phyloP scores from a whole-genome alignment of 73 alveolate genomes.

The Tetrahymena thermophila region DNA sequence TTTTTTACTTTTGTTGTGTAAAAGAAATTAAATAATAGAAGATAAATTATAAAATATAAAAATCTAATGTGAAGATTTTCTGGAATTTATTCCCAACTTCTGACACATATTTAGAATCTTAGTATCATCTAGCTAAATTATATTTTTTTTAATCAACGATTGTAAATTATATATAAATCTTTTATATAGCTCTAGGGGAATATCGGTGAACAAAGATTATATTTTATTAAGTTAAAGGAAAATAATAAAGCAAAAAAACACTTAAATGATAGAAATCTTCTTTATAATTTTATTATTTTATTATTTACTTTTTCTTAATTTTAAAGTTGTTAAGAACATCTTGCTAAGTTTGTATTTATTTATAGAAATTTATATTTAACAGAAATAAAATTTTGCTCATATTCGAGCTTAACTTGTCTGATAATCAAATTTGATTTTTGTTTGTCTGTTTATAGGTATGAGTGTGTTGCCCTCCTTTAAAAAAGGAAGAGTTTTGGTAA shows the following conservation, averaged over 20 bases:
- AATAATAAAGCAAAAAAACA: too few species aligned
- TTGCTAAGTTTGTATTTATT: too few species aligned
- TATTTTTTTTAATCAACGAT: too few species aligned
- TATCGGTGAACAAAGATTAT: neutral
- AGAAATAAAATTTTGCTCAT: neutral
- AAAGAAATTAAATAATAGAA: neutral
- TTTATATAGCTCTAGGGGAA: neutral
- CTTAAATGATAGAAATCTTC: too few species aligned
- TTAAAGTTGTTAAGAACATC: too few species aligned
- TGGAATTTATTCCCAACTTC: neutral
- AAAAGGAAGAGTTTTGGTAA: neutral
- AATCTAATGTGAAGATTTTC: too few species aligned
- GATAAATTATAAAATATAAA: neutral
- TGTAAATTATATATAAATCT: neutral
- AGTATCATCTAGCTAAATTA: neutral
- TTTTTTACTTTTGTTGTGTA: neutral
- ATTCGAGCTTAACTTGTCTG: neutral
- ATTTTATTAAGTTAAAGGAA: too few species aligned
- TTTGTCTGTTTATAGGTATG: neutral
- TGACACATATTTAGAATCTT: neutral
- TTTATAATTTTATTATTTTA: too few species aligned
- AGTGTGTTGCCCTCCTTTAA: neutral
- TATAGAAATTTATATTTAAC: neutral
- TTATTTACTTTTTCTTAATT: too few species aligned
- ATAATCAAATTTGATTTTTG: neutral